A percentile compares a stretch with the other conserved stretches of the same genome.
phyloP scores from a whole-genome alignment of 768 basidiomycete genomes.

The Hydnomerulius pinastri region DNA sequence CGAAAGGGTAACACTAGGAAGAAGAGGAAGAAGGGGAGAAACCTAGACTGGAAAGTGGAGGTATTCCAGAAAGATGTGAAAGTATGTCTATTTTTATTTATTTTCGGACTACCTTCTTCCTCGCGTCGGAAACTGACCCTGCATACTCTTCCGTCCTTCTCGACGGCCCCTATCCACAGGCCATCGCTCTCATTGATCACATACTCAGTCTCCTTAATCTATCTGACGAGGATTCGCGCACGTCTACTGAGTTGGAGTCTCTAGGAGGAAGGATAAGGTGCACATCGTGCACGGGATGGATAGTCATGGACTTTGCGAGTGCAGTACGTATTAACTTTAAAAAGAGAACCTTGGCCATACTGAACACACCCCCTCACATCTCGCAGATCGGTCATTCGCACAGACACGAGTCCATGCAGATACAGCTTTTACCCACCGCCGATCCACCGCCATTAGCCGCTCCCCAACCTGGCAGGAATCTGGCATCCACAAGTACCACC shows the following conservation, averaged over 20 bases:
- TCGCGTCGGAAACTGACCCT: background rate
- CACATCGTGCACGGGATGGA: slow-evolving; percentile 47
- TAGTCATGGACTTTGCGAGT: slow-evolving; percentile 48
- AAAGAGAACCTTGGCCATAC: background rate
- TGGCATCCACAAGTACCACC: background rate
- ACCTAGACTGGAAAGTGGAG: slow-evolving; percentile 46
- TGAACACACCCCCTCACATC: background rate
- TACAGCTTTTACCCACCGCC: slow-evolving; percentile 34
- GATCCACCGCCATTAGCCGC: slow-evolving; percentile 2
- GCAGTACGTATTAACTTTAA: slow-evolving; percentile 40
- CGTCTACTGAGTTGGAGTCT: slow-evolving; percentile 17
- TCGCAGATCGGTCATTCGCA: slow-evolving; percentile 64
- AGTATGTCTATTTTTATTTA: slow-evolving; percentile 42
- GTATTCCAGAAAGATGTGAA: slow-evolving; percentile 61
- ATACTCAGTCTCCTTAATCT: slow-evolving; percentile 35
- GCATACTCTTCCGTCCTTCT: background rate
- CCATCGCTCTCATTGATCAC: slow-evolving; percentile 43
- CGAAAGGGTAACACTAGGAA: background rate
- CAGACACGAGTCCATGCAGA: slow-evolving; percentile 56
- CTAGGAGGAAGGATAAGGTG: slow-evolving; percentile 44
- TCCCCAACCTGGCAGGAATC: too few species aligned
- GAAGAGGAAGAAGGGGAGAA: slow-evolving; percentile 19
- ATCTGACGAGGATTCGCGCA: slow-evolving; percentile 32
- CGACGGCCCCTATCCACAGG: slow-evolving; percentile 38
- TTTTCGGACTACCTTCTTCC: too few species aligned